Evolutionary conservation across 2,329 filamentous ascomycete species (phyloP).

Genomic region (Orbilia ellipsospora): DNA sequence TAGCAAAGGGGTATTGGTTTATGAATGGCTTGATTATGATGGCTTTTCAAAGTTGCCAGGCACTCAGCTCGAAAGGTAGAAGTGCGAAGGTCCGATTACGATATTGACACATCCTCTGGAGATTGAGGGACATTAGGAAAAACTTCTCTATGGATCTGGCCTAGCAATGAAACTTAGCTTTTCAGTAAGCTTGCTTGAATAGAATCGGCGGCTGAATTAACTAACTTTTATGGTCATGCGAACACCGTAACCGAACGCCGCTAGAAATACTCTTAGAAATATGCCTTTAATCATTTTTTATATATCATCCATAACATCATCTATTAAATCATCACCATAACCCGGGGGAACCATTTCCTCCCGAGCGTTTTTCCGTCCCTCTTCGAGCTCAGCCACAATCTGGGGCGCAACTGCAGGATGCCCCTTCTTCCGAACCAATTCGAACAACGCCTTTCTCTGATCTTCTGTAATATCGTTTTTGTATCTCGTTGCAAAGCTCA

Average conservation of each 20-base stretch:
- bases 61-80: neutral
- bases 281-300: conserved; percentile 3
- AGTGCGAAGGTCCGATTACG: too few relatives aligned
- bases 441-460: conserved; percentile 88
- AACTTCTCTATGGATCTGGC: too few relatives aligned
- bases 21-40: conserved; percentile 46
- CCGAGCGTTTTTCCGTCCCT: conserved; percentile 30
- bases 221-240: neutral
- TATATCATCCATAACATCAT: conserved; percentile 54
- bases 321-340: conserved; percentile 48
- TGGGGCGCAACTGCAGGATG: conserved; percentile 92
- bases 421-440: conserved; percentile 83
- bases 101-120: too few relatives aligned
- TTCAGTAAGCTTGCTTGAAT: neutral
- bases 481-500: conserved; percentile 94
- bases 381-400: conserved; percentile 56
- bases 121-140: too few relatives aligned
- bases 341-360: conserved; percentile 48
- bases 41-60: neutral
- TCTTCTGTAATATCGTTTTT: conserved; percentile 96
- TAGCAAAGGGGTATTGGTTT: conserved; percentile 6
- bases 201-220: conserved; percentile 2
- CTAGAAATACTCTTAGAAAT: neutral
- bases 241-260: conserved; percentile 28
- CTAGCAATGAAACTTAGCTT: neutral